Conservation (phyloP, 805 yeast species). For the Cyberlindnera euphorbiiphila region DNA sequence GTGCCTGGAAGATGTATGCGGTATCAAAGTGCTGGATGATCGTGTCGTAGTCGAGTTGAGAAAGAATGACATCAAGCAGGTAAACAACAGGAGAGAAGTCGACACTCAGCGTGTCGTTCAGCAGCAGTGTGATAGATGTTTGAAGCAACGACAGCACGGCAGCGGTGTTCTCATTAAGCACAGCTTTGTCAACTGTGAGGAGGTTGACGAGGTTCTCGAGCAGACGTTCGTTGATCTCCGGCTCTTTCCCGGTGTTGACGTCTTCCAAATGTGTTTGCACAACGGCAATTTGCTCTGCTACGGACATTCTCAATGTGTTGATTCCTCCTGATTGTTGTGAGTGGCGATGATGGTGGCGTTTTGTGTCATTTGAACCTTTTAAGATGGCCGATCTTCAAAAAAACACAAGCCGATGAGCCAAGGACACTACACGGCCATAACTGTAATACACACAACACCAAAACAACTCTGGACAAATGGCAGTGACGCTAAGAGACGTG, state of each 20-base stretch:
- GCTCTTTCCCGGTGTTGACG: background rate
- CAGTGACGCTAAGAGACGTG: conserved; percentile 17
- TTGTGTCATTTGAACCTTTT: background rate
- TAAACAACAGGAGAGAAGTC: conserved; percentile 16
- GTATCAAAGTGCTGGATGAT: conserved; percentile 15
- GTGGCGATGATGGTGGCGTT: background rate
- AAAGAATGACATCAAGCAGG: conserved; percentile 15
- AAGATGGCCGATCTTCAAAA: background rate
- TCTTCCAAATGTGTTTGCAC: conserved; percentile 2
- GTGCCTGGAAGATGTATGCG: conserved; percentile 20
- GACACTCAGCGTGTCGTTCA: conserved; percentile 9
- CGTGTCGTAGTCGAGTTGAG: conserved; percentile 18
- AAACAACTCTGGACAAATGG: background rate
- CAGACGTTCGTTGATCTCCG: conserved; percentile 1
- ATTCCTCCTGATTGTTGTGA: background rate
- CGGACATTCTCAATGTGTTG: background rate
- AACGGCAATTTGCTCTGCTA: background rate
- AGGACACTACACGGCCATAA: background rate
- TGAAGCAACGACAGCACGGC: conserved; percentile 4
- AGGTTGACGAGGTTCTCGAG: conserved; percentile 3
- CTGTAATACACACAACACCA: background rate
- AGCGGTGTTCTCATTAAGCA: conserved; percentile 3
- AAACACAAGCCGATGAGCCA: background rate
- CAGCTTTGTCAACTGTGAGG: conserved; percentile 10
- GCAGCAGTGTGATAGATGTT: background rate